Evolutionary conservation across 805 yeast genomes (phyloP), one percentile per base, ranked within the genome.

Genomic region (Blastobotrys parvus): DNA sequence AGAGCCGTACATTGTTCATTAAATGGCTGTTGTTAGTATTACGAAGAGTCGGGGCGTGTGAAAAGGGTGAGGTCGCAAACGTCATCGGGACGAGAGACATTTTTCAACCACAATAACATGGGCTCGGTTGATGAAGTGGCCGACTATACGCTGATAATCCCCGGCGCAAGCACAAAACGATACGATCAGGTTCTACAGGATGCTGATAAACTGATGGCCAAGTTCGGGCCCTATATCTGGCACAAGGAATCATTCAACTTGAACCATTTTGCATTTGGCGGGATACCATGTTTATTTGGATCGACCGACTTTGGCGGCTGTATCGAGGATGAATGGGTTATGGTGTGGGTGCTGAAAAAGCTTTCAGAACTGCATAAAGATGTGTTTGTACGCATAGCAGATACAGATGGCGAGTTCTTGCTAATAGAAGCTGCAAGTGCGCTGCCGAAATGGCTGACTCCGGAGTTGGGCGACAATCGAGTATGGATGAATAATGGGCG

Each of bases 381-480:
- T 3, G 47, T 51, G 4, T 46, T 31, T 31, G 41, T 49, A 15
- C 43, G 47, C 30, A 41, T 60, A 18, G 34, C 65, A 45, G 85
- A 78, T 51, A 67, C 70, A 1, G 81, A 75, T 37, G 76, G 79
- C 5, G 86, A 80, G 45, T 70, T 73, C 37, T 40, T 78, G 7
- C 54, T 80, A 36, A 66, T 73, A 6, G 80, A 75, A 46, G 67
- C 72, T 1, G 63, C 70, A 30, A 72, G 75, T 3, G 44, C 49
- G 1, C 45, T 77, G 2, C 78, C 79, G 0, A 61, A 61, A 3
- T 73, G 78, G 72, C 51, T 73, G 7, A 64, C 60, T 4, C 77
- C 77, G 1, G 65, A 60, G 16, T 65, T 60, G 41, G 69, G 51
- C 65, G 42, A 48, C 66, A 13, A 16, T 19, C 2, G 40, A 29